phyloP scores from a whole-genome alignment of 805 yeast genomes.

The Teunomyces pallodes region DNA sequence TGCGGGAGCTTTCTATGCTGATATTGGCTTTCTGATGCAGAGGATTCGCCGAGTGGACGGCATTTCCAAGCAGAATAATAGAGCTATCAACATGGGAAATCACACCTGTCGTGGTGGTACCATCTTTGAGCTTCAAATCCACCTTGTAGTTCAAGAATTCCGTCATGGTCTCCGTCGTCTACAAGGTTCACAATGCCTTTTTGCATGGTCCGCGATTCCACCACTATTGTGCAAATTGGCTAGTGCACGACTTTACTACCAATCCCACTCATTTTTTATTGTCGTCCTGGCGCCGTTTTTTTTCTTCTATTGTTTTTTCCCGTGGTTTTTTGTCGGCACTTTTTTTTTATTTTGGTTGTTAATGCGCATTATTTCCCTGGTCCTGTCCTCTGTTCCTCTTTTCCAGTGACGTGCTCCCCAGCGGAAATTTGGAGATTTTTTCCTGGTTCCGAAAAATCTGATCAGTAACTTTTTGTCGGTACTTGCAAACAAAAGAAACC shows the following conservation, averaged over 20 bases:
- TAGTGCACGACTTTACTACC: neutral
- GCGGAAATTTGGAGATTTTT: too few relatives aligned
- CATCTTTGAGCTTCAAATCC: constrained; percentile 36
- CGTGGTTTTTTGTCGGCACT: neutral
- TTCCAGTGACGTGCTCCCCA: neutral
- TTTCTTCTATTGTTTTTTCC: neutral
- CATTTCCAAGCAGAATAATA: constrained; percentile 26
- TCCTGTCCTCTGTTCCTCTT: neutral
- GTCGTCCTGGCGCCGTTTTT: neutral
- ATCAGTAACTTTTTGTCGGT: too few relatives aligned
- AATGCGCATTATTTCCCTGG: too few relatives aligned
- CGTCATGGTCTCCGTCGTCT: constrained; percentile 20
- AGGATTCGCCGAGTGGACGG: constrained; percentile 11
- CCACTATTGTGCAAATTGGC: neutral
- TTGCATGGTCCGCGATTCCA: too few relatives aligned
- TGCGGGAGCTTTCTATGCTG: constrained; percentile 33
- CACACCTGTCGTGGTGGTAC: constrained; percentile 31
- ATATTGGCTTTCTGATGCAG: constrained; percentile 11
- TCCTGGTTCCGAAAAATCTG: too few relatives aligned
- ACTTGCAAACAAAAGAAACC: too few relatives aligned
- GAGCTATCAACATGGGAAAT: constrained; percentile 32
- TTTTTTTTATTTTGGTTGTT: neutral
- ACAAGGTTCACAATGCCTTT: neutral
- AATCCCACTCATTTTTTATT: neutral
- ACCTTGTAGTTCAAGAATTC: constrained; percentile 44